A percentile compares a stretch with the other conserved stretches of the same genome.
Conservation (phyloP, 495 filamentous ascomycete species). For the Filosporella fistucella region DNA sequence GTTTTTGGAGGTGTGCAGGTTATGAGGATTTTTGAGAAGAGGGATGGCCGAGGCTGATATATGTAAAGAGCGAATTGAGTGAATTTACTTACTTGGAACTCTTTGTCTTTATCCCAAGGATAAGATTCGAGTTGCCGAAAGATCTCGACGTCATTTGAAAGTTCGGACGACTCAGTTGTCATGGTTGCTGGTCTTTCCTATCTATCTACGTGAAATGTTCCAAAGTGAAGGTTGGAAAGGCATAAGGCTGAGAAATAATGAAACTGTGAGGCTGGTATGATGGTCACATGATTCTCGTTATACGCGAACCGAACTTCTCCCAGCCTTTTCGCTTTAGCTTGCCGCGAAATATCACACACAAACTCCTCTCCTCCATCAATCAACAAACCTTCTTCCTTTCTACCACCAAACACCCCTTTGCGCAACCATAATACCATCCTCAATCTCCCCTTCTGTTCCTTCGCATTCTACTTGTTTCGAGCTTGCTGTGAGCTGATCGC, state of each 20-base stretch:
- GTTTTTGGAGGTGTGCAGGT: too few species aligned
- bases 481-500: conserved; percentile 24
- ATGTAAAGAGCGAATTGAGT: not conserved
- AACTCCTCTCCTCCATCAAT: conserved; percentile 7
- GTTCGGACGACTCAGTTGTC: conserved; percentile 16
- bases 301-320: too few species aligned
- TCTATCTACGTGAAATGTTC: not conserved
- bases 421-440: conserved; percentile 5
- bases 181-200: conserved; percentile 6
- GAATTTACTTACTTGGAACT: conserved; percentile 41
- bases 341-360: conserved; percentile 4
- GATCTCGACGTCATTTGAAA: conserved; percentile 17
- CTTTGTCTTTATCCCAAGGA: conserved; percentile 46
- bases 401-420: conserved; percentile 6
- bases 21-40: not conserved
- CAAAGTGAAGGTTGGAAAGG: too few species aligned
- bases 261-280: too few species aligned
- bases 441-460: conserved; percentile 6
- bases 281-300: too few species aligned
- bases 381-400: conserved; percentile 10
- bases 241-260: too few species aligned
- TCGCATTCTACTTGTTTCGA: conserved; percentile 11
- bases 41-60: conserved; percentile 17
- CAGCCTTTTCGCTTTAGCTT: conserved; percentile 18
- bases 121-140: conserved; percentile 45